Conservation (phyloP, 2,329 filamentous ascomycete genomes). For the Huntiella bhutanensis region DNA sequence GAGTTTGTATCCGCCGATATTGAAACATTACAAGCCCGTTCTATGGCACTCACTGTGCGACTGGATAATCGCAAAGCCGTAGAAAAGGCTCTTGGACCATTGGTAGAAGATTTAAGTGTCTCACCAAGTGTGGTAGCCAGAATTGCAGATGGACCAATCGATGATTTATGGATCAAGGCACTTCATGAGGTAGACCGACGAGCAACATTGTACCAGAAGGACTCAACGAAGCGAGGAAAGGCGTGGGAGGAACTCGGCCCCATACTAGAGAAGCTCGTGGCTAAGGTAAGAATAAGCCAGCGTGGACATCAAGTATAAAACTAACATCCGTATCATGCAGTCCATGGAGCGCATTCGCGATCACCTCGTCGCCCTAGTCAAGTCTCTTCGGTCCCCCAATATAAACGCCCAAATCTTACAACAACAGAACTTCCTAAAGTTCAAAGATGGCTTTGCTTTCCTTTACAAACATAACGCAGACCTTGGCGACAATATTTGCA, state of each 20-base stretch:
- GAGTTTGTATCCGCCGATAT: slow-evolving; percentile 88
- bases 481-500: slow-evolving; percentile 76
- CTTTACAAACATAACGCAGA: slow-evolving; percentile 61
- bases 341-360: slow-evolving; percentile 89
- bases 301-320: background rate
- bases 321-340: slow-evolving; percentile 20
- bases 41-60: slow-evolving; percentile 61
- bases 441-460: slow-evolving; percentile 76
- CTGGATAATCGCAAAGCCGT: slow-evolving; percentile 79
- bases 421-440: slow-evolving; percentile 73
- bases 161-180: slow-evolving; percentile 72
- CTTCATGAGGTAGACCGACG: slow-evolving; percentile 70
- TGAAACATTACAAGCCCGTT: slow-evolving; percentile 76
- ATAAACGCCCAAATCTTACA: slow-evolving; percentile 97
- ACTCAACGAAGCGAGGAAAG: slow-evolving; percentile 46
- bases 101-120: slow-evolving; percentile 82
- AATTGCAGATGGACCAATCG: slow-evolving; percentile 74
- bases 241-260: slow-evolving; percentile 71
- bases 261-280: slow-evolving; percentile 62
- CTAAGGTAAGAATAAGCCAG: slow-evolving; percentile 38
- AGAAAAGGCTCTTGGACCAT: slow-evolving; percentile 68
- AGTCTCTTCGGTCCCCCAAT: slow-evolving; percentile 78
- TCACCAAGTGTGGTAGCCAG: slow-evolving; percentile 67
- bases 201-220: slow-evolving; percentile 51
- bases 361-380: slow-evolving; percentile 85